A percentile compares a stretch with the other conserved stretches of the same genome.
Conservation (phyloP, 2,329 filamentous ascomycete species). For the Hypoxylon sp. region DNA sequence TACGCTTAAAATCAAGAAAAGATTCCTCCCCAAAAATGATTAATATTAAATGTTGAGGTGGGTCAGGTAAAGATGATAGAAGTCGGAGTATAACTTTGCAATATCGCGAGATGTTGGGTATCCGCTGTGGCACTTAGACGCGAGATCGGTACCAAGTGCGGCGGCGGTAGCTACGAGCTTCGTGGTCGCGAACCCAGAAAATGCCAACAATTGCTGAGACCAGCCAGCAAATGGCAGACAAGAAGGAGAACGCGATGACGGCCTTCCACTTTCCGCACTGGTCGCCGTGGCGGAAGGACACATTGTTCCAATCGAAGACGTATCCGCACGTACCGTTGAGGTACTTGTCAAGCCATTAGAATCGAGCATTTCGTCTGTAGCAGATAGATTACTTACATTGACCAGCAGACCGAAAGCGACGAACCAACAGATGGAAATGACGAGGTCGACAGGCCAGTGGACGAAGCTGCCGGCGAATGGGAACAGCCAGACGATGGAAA, state of each 20-base stretch:
- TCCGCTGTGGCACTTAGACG: slow-evolving; percentile 45
- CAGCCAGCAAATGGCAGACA: slow-evolving; percentile 80
- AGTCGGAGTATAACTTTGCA: background rate
- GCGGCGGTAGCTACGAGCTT: slow-evolving; percentile 53
- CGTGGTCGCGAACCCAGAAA: slow-evolving; percentile 66
- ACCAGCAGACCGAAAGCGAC: slow-evolving; percentile 76
- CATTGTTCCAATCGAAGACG: slow-evolving; percentile 72
- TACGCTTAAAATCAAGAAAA: background rate
- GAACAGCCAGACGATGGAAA: slow-evolving; percentile 80
- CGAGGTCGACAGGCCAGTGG: slow-evolving; percentile 78
- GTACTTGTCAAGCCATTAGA: slow-evolving; percentile 52
- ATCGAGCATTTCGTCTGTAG: slow-evolving; percentile 3
- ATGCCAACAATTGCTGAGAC: slow-evolving; percentile 71
- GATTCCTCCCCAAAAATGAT: background rate
- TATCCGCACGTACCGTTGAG: slow-evolving; percentile 66
- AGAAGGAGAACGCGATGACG: slow-evolving; percentile 78
- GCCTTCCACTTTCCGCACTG: slow-evolving; percentile 80
- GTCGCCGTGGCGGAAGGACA: slow-evolving; percentile 63
- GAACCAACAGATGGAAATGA: slow-evolving; percentile 80
- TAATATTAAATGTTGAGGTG: background rate
- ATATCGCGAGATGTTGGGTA: background rate
- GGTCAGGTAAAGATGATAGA: background rate
- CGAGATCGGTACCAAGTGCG: slow-evolving; percentile 50
- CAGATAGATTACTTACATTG: slow-evolving; percentile 61
- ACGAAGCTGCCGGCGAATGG: slow-evolving; percentile 78